A percentile compares a stretch with the other conserved stretches of the same genome.
Conservation (phyloP, 2,329 filamentous ascomycete species). For the Hypoxylon sp. region DNA sequence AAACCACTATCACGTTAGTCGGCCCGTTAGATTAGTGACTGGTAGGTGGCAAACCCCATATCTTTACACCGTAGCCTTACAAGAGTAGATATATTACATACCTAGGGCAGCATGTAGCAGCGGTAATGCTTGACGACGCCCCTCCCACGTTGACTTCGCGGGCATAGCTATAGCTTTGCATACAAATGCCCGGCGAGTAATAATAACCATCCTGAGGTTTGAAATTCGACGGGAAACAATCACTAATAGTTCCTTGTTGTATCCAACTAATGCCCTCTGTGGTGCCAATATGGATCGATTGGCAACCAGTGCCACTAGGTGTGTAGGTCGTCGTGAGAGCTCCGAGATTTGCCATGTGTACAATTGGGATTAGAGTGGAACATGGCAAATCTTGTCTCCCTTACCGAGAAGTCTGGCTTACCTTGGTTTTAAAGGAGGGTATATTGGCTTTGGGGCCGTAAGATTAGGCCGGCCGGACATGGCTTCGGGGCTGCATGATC, state of each 20-base stretch:
- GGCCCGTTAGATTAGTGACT: not conserved
- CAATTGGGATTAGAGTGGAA: not conserved
- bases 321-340: slow-evolving; percentile 19
- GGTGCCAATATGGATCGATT: slow-evolving; percentile 18
- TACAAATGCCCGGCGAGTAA: slow-evolving; percentile 21
- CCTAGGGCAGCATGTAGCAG: slow-evolving; percentile 26
- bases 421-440: not conserved
- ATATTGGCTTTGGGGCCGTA: not conserved
- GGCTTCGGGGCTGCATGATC: not conserved
- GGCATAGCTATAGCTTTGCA: slow-evolving; percentile 7
- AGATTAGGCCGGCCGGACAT: not conserved
- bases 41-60: not conserved
- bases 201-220: slow-evolving; percentile 10
- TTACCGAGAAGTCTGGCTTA: not conserved
- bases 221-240: slow-evolving; percentile 20
- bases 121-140: slow-evolving; percentile 6
- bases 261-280: not conserved
- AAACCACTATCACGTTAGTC: slow-evolving; percentile 3
- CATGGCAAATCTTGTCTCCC: not conserved
- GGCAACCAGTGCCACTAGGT: slow-evolving; percentile 18
- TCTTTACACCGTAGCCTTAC: not conserved
- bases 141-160: slow-evolving; percentile 9
- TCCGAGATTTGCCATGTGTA: slow-evolving; percentile 23
- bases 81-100: not conserved
- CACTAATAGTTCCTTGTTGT: slow-evolving; percentile 17